phyloP scores from a whole-genome alignment of 1,284 basidiomycete species.

The Chiua sp. region DNA sequence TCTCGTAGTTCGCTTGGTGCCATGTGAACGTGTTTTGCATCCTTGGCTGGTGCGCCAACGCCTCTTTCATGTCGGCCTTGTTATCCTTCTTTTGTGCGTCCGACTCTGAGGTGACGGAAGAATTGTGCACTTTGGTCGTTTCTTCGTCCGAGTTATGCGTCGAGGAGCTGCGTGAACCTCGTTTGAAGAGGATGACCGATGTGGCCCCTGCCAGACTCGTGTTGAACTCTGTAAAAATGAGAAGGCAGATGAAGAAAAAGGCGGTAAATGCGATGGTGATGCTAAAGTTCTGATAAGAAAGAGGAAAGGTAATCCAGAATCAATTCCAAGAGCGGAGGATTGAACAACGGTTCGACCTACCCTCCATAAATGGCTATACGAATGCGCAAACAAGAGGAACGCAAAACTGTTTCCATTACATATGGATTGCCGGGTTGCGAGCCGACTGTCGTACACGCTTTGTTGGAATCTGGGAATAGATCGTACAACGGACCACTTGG shows the following conservation, averaged over 20 bases:
- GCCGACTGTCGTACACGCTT: constrained; percentile 62
- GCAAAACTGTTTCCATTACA: constrained; percentile 41
- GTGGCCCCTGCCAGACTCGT: constrained; percentile 38
- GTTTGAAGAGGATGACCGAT: constrained; percentile 50
- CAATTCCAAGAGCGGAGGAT: not conserved
- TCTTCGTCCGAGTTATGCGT: constrained; percentile 27
- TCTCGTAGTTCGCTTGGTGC: constrained; percentile 65
- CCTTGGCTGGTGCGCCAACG: constrained; percentile 21
- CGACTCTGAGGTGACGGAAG: constrained; percentile 36
- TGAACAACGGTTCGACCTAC: constrained; percentile 44
- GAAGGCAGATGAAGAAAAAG: constrained; percentile 51
- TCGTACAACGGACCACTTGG: constrained; percentile 61
- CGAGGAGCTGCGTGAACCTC: constrained; percentile 34
- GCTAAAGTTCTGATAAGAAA: constrained; percentile 53
- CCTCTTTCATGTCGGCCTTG: constrained; percentile 11
- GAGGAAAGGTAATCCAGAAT: not conserved
- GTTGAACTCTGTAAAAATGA: constrained; percentile 58
- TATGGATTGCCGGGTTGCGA: constrained; percentile 27
- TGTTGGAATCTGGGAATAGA: constrained; percentile 53
- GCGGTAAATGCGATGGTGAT: constrained; percentile 59
- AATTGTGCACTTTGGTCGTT: constrained; percentile 27
- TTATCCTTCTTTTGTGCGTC: constrained; percentile 10
- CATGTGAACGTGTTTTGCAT: constrained; percentile 59
- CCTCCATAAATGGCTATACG: constrained; percentile 68
- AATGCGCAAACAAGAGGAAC: constrained; percentile 64